Conservation (phyloP, 768 basidiomycete genomes). For the Rhodotorula sphaerocarpa region DNA sequence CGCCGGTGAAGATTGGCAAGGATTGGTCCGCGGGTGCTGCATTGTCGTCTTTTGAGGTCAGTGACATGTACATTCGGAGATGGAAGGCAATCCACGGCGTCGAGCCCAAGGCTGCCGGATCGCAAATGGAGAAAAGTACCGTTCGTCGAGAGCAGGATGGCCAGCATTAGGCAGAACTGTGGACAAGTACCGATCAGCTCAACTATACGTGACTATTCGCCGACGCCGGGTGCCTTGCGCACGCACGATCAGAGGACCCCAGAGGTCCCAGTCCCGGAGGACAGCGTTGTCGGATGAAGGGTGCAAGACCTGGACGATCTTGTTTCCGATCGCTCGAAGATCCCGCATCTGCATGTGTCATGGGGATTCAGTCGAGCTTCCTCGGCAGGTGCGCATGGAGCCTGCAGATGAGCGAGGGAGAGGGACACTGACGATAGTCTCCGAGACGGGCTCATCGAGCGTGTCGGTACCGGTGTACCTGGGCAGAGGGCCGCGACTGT, state of each 20-base stretch:
- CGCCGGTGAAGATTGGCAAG: slow-evolving; percentile 80
- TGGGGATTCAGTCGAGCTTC: neutral
- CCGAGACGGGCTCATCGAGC: slow-evolving; percentile 80
- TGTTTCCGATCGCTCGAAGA: slow-evolving; percentile 78
- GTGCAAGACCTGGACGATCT: slow-evolving; percentile 86
- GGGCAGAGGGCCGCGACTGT: neutral
- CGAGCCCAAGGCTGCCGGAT: too few species aligned
- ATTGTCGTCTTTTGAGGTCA: too few species aligned
- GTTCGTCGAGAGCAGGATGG: slow-evolving; percentile 76
- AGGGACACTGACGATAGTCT: slow-evolving; percentile 68
- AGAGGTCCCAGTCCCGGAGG: slow-evolving; percentile 89
- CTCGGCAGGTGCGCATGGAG: too few species aligned
- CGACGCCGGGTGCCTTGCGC: slow-evolving; percentile 14
- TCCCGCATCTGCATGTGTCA: slow-evolving; percentile 90
- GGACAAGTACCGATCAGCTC: neutral
- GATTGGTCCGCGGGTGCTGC: slow-evolving; percentile 77
- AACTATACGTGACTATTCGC: too few species aligned
- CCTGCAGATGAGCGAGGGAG: slow-evolving; percentile 1
- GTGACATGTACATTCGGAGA: too few species aligned
- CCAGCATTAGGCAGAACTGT: slow-evolving; percentile 61
- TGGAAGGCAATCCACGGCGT: neutral
- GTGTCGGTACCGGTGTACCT: slow-evolving; percentile 80
- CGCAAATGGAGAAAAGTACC: slow-evolving; percentile 46
- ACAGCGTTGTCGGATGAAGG: slow-evolving; percentile 69
- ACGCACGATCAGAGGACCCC: slow-evolving; percentile 70